Base-by-base conservation (phyloP, 2,329 filamentous ascomycete species). In the Cytospora paraplurivora region DNA sequence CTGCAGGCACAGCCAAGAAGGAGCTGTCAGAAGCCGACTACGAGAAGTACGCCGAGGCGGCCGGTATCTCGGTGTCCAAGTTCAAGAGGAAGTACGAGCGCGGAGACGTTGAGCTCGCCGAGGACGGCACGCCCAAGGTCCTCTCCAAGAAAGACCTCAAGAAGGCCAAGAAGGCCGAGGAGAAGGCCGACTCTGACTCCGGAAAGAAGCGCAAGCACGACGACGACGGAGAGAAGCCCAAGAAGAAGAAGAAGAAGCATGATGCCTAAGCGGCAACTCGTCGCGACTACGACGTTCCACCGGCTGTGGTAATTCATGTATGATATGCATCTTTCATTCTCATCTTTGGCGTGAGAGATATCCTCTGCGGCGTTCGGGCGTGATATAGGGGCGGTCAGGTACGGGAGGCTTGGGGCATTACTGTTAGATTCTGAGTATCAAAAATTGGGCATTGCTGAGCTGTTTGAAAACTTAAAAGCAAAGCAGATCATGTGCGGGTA, bases 41-140 rank as follows among this genome's bases (percentile, higher is more conserved):
- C 70, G 81, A 83, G 74, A 80, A 82, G 52, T 75, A 88, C 53
- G 90, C 90, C 49, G 85, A 84, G 65, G 81, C 84, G 68, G 85
- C 88, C 10, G 89, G 89, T 66, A 80, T 93, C 64, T 90, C 88
- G 8, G 84, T 90, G 60, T 86, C 86, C 79, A 89, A 91, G 78
- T 93, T 92, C 79, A 87, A 90, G 81, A 84, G 88, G 75, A 92
- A 92, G 82, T 87, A 87, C 69, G 89, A 91, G 77, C 84, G 88
- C 67, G 90, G 90, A 44, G 88, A 92, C 72, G 89, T 93, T 68
- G 81, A 86, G 72, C 78, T 92, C 68, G 82, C 82, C 69, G 77
- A 79, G 13, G 85, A 90, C 66, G 89, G 89, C 63, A 87, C 82
- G 58, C 86, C 89, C 49, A 81, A 85, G 69, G 81, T 90, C 4